Base-by-base conservation (phyloP, 441 rosid species). In the Eugenia klotzschiana region DNA sequence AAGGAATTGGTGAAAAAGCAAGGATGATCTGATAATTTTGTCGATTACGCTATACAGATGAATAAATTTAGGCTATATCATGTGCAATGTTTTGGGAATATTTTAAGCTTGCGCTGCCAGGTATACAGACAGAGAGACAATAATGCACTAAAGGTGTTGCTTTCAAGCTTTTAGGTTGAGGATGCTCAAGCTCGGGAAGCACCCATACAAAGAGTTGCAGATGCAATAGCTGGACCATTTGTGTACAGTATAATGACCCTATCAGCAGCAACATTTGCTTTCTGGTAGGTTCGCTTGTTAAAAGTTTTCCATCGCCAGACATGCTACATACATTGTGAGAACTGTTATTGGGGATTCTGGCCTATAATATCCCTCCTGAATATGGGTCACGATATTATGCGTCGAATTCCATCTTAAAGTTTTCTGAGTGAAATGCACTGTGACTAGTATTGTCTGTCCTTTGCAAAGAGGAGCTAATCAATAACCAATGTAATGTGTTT, bases 131-230 rank as follows among this genome's bases (percentile, higher is more conserved):
- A 69, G 15, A 64, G 77, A 69, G n/a, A 69, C 37, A 2, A 69
- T 11, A 69, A 37, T 69, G 46, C 77, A 33, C 25, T 69, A 37
- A 69, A 69, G 15, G 14, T 33, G 43, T 69, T 37, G 23, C 77
- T 20, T 69, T 69, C 77, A 69, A 82, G 86, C 29, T 82, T 90
- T 85, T 87, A 94, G 99, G 97, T 95, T 88, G 98, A 97, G 92
- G 98, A 94, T 85, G 98, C 99, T 83, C 98, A 97, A 90, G 98
- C 98, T 58, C 92, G 87, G 89, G 98, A 95, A 89, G 98, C 98
- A 55, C 98, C 98, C 83, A 91, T 95, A 83, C 98, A 96, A 87
- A 90, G 98, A 88, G 93, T 97, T 85, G 99, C 98, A 85, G 99
- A 95, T 87, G 91, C 94, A 22, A 93, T 97, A 87, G 98, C 99